phyloP scores from a whole-genome alignment of 108 stramenopile genomes.

The Parmales sp. region DNA sequence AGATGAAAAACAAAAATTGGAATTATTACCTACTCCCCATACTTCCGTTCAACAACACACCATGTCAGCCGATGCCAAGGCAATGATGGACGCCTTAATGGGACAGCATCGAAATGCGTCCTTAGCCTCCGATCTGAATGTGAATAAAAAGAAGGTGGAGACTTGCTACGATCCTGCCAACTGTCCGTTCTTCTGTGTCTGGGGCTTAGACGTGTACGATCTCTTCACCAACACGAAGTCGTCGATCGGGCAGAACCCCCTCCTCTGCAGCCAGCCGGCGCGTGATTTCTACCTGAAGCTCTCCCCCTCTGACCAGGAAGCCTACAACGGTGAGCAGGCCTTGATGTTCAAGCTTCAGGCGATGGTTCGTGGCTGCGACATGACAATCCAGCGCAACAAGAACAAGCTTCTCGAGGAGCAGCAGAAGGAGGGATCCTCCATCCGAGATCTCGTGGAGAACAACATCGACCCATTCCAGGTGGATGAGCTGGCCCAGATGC shows the following conservation, averaged over 20 bases:
- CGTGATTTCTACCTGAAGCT: constrained; percentile 49
- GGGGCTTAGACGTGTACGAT: constrained; percentile 77
- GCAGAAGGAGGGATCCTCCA: too few relatives aligned
- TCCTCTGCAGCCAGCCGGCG: constrained; percentile 51
- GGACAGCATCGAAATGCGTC: constrained; percentile 72
- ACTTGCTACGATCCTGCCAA: constrained; percentile 72
- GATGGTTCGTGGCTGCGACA: constrained; percentile 62
- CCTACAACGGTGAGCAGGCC: constrained; percentile 57
- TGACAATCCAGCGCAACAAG: constrained; percentile 58
- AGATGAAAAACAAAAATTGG: too few relatives aligned
- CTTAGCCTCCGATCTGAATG: constrained; percentile 29
- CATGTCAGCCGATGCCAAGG: constrained; percentile 61
- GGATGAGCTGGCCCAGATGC: too few relatives aligned
- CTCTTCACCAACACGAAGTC: constrained; percentile 78
- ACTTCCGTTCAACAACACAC: constrained; percentile 1
- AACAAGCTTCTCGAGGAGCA: constrained; percentile 47
- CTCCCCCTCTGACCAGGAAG: constrained; percentile 50
- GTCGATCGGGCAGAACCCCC: constrained; percentile 55
- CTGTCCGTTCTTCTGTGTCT: constrained; percentile 72
- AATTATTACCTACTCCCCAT: constrained; percentile 16
- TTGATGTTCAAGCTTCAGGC: constrained; percentile 59
- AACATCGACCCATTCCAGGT: too few relatives aligned
- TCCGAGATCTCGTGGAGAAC: too few relatives aligned
- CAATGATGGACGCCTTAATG: constrained; percentile 74
- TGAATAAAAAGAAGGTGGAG: constrained; percentile 31